Evolutionary conservation across 495 filamentous ascomycete genomes (phyloP).

Genomic region (Pyronema domesticum): DNA sequence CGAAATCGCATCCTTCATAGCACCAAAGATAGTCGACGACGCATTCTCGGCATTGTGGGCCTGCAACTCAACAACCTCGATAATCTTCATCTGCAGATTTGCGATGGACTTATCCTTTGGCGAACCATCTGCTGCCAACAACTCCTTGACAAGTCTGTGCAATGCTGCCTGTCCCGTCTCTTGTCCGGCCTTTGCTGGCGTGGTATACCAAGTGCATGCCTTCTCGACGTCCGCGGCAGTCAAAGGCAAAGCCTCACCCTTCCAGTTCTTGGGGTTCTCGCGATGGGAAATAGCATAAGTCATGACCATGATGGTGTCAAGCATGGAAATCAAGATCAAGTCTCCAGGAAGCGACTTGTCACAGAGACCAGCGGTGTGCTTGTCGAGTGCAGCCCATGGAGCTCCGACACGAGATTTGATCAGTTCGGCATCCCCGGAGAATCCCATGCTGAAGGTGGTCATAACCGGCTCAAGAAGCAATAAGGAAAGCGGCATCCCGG

Average conservation of each 20-base stretch:
- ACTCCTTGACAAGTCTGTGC: neutral
- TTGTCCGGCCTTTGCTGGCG: too few relatives aligned
- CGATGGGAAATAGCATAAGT: conserved; percentile 5
- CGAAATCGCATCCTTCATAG: too few relatives aligned
- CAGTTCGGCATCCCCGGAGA: neutral
- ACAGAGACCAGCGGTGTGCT: conserved; percentile 1
- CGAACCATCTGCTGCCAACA: neutral
- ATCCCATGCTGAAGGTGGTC: conserved; percentile 7
- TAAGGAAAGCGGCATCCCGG: neutral
- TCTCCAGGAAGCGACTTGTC: conserved; percentile 5
- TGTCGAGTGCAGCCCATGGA: conserved; percentile 11
- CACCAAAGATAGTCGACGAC: neutral
- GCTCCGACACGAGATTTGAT: conserved; percentile 6
- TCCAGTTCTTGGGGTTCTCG: neutral
- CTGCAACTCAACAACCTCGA: conserved; percentile 10
- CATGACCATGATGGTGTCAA: conserved; percentile 13
- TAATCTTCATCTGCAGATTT: conserved; percentile 9
- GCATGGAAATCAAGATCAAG: conserved; percentile 14
- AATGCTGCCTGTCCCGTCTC: neutral
- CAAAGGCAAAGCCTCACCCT: conserved; percentile 1
- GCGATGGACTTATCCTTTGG: conserved; percentile 9
- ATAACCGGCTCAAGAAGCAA: conserved; percentile 10
- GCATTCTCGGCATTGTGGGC: neutral
- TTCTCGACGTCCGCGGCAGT: conserved; percentile 4
- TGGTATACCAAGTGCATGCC: conserved; percentile 8